Evolutionary conservation across 2,329 filamentous ascomycete species (phyloP).

Genomic region (Ascochyta clinopodiicola): DNA sequence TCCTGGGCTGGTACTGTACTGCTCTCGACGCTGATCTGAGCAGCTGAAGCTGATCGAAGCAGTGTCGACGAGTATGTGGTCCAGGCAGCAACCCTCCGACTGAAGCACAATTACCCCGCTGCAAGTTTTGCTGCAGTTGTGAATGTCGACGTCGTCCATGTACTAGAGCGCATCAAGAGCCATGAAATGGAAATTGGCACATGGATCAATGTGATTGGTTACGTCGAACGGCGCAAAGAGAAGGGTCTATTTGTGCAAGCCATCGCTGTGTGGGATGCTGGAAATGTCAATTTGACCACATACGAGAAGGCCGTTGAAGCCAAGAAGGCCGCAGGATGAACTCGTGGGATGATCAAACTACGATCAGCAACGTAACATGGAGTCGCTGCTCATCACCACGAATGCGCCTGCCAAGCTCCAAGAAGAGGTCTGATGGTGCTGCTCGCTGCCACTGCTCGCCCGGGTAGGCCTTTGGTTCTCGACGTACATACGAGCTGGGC

Average conservation of each 20-base stretch:
- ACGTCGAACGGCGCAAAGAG: conserved; percentile 57
- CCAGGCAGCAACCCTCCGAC: conserved; percentile 64
- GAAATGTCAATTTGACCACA: conserved; percentile 70
- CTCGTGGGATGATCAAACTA: background rate
- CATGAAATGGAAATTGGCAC: conserved; percentile 74
- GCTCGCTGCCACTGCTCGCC: no score
- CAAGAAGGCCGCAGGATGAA: conserved; percentile 15
- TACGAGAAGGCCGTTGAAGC: conserved; percentile 67
- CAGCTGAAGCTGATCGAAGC: conserved; percentile 21
- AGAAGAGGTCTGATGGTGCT: no score
- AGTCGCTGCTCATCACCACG: no score
- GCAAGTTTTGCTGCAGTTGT: conserved; percentile 53
- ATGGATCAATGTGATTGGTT: conserved; percentile 90
- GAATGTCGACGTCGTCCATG: conserved; percentile 72
- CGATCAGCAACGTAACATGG: background rate
- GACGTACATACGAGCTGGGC: background rate
- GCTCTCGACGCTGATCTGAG: conserved; percentile 15
- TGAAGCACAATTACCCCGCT: conserved; percentile 71
- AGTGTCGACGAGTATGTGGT: conserved; percentile 67
- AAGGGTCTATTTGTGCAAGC: conserved; percentile 68
- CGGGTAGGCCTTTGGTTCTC: background rate
- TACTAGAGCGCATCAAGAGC: conserved; percentile 69
- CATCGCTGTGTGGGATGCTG: conserved; percentile 77
- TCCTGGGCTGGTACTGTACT: conserved; percentile 91
- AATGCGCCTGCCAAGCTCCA: no score